Percentiles rank a stretch among this genome's conserved stretches.
phyloP scores from a whole-genome alignment of 106 monocot species.

The Iris macrosiphon region DNA sequence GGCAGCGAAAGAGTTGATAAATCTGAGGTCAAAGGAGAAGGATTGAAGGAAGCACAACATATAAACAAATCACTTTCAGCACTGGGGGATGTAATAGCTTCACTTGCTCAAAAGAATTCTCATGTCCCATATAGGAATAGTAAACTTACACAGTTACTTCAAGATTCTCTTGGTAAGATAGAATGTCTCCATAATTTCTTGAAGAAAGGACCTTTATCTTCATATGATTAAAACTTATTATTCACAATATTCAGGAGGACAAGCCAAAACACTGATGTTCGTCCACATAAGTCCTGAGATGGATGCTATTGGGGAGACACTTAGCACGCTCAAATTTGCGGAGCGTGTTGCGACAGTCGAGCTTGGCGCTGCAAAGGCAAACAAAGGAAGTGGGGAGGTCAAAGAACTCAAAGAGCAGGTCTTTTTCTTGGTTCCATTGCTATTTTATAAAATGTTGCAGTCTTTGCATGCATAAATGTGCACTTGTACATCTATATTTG shows the following conservation, averaged over 20 bases:
- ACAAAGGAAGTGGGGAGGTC: constrained; percentile 74
- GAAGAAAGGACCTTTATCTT: too few relatives aligned
- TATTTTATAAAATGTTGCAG: too few relatives aligned
- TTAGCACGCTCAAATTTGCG: constrained; percentile 97
- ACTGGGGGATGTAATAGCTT: constrained; percentile 88
- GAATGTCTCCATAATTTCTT: too few relatives aligned
- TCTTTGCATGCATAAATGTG: too few relatives aligned
- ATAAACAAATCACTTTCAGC: constrained; percentile 98
- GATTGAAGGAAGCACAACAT: constrained; percentile 87
- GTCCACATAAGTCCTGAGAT: constrained; percentile 89
- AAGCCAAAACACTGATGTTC: constrained; percentile 99
- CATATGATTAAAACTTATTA: too few relatives aligned
- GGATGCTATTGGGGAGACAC: constrained; percentile 74
- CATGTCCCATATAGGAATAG: constrained; percentile 98
- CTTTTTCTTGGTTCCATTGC: too few relatives aligned
- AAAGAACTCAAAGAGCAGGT: constrained; percentile 96
- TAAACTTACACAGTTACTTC: constrained; percentile 92
- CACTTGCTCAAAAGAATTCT: constrained; percentile 80
- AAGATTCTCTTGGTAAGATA: constrained; percentile 92
- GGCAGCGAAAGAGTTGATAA: constrained; percentile 97
- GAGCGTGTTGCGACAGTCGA: constrained; percentile 88
- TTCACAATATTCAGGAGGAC: constrained; percentile 58
- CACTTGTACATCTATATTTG: too few relatives aligned
- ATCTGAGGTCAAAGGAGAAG: constrained; percentile 87
- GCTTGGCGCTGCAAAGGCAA: constrained; percentile 72